Evolutionary conservation across 2,329 filamentous ascomycete species (phyloP), one percentile per base, ranked within the genome.

Genomic region (Aspergillus pseudoviridinutans): DNA sequence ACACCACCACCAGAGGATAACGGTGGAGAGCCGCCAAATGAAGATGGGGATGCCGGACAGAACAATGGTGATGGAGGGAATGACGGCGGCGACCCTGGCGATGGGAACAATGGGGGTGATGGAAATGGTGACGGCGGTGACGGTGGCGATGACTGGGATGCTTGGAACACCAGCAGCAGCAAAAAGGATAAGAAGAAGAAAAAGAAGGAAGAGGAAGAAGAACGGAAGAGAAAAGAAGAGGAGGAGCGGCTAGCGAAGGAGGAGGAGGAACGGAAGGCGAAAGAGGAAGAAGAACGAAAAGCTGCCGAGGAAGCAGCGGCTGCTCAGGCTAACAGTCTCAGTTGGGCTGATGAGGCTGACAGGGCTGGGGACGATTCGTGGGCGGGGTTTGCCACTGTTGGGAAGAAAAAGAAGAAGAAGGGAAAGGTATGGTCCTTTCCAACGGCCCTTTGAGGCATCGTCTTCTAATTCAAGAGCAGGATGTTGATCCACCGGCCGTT

Each of bases 391-490:
- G 70, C 74, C 9, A 66, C 78, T 4, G 75, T 75, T 47, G 73
- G 74, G 29, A 85, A 85, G 58, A 78, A 76, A 59, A 84, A 84
- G 68, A 86, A 85, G 69, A 84, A 84, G 69, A 77, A 78, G 61
- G 84, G 83, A 61, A 84, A 82, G 73, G 82, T 84, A 71, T 66
- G 72, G 22, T 14, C 25, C 10, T 9, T 24, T 24, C 24, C 44
- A 6, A 12, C 10, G 10, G 24, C 42, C 42, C 20, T 5, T 47
- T 47, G 20, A 22, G 4, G 44, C 20, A 47, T 10, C 22, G 28
- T 25, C 27, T 35, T 20, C 20, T 56, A 54, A 57, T 41, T 47
- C 14, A 22, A 54, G 44, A 41, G 25, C 46, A 71, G 66, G 68
- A 70, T 47, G 61, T 64, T 27, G 75, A 71, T 46, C 66, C 72